A percentile compares a stretch with the other conserved stretches of the same genome.
Conservation (phyloP, 2,329 filamentous ascomycete genomes). For the Pseudogymnoascus sp. region DNA sequence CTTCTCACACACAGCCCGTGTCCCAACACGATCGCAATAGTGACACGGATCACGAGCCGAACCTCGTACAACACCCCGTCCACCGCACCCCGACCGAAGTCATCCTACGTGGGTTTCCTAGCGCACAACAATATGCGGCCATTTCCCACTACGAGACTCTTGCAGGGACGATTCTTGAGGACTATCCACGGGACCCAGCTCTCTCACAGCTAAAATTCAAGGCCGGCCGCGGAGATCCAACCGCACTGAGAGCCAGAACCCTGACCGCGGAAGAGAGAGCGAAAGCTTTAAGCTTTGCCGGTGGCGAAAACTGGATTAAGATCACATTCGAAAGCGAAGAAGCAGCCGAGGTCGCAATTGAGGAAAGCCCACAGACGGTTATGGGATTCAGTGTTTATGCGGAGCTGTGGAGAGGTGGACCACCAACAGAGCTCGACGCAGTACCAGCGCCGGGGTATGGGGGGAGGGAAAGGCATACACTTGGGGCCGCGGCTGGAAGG, state of each 20-base stretch:
- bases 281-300: constrained; percentile 72
- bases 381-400: constrained; percentile 63
- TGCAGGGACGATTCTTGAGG: constrained; percentile 80
- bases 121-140: constrained; percentile 69
- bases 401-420: constrained; percentile 57
- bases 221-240: constrained; percentile 63
- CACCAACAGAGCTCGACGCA: constrained; percentile 55
- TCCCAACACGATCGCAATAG: constrained; percentile 21
- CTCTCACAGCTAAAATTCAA: constrained; percentile 61
- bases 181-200: constrained; percentile 82
- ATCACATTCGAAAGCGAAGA: constrained; percentile 69
- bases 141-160: constrained; percentile 82
- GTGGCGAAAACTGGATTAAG: constrained; percentile 88
- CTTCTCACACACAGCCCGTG: constrained; percentile 24
- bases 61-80: constrained; percentile 12
- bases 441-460: constrained; percentile 34
- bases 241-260: constrained; percentile 54
- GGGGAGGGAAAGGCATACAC: neutral
- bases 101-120: constrained; percentile 71
- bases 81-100: constrained; percentile 62
- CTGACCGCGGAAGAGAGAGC: constrained; percentile 64
- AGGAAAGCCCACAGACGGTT: constrained; percentile 62
- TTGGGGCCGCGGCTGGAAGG: neutral
- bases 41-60: constrained; percentile 31
- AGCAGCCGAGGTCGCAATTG: constrained; percentile 60